These are phyloP conservation scores for Blastobotrys terrestris DNA, from an alignment of 805 yeast species.

Conservation along the genomic window DNA sequence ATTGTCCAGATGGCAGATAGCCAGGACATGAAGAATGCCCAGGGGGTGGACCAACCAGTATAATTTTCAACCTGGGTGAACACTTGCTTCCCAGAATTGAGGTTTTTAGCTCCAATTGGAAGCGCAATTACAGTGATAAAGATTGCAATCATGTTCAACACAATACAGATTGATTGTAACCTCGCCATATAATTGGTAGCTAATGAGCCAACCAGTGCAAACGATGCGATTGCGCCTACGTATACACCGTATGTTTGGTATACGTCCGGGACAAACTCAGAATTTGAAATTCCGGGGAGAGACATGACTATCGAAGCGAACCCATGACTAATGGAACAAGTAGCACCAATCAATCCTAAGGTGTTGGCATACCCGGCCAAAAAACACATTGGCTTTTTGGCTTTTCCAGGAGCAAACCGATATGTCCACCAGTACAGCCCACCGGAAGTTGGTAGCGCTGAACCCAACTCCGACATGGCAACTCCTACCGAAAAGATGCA, in stretches of 20 bases:
- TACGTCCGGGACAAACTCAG: constrained; percentile 47
- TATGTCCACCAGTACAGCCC: constrained; percentile 68
- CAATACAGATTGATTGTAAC: constrained; percentile 54
- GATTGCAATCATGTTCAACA: constrained; percentile 47
- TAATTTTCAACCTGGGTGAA: constrained; percentile 48
- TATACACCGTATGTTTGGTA: constrained; percentile 59
- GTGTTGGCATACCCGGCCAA: constrained; percentile 64
- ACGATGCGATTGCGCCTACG: constrained; percentile 52
- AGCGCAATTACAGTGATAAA: constrained; percentile 35
- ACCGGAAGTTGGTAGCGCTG: constrained; percentile 70
- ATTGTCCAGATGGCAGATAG: constrained; percentile 73
- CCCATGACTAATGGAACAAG: constrained; percentile 68
- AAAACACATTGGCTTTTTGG: constrained; percentile 50
- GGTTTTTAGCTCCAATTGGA: constrained; percentile 23
- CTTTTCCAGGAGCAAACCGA: constrained; percentile 53
- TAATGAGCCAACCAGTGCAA: constrained; percentile 47
- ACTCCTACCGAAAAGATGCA: constrained; percentile 57
- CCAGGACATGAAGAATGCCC: constrained; percentile 49
- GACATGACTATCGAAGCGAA: constrained; percentile 52
- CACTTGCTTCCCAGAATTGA: constrained; percentile 47
- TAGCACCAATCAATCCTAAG: constrained; percentile 58
- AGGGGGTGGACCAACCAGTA: constrained; percentile 54
- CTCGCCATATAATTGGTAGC: constrained; percentile 53
- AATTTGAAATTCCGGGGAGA: constrained; percentile 39
- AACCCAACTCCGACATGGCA: constrained; percentile 61